A percentile compares a stretch with the other conserved stretches of the same genome.
phyloP scores from a whole-genome alignment of 2,329 filamentous ascomycete species.

The Alternaria gaisen region DNA sequence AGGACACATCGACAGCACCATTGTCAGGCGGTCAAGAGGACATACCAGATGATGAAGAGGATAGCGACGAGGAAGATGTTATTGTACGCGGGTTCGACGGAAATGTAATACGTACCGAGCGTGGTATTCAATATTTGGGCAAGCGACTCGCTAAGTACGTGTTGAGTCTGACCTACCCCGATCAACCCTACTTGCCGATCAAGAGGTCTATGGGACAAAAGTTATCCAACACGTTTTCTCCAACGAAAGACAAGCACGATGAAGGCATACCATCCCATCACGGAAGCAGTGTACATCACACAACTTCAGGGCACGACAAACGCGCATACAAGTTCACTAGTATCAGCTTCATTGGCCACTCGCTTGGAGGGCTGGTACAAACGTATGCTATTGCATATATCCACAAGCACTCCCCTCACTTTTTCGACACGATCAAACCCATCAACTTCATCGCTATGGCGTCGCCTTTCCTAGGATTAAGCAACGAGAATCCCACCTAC shows the following conservation, averaged over 20 bases:
- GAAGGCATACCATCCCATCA: slow-evolving; percentile 64
- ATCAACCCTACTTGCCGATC: slow-evolving; percentile 83
- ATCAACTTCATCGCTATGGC: slow-evolving; percentile 91
- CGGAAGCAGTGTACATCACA: slow-evolving; percentile 67
- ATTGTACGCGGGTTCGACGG: slow-evolving; percentile 89
- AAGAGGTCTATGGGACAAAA: slow-evolving; percentile 63
- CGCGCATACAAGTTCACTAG: slow-evolving; percentile 85
- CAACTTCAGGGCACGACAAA: slow-evolving; percentile 55
- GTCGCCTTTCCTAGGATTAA: slow-evolving; percentile 87
- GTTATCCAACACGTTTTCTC: slow-evolving; percentile 58
- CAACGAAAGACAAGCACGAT: slow-evolving; percentile 52
- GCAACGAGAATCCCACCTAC: slow-evolving; percentile 97
- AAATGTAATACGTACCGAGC: slow-evolving; percentile 90
- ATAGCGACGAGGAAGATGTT: slow-evolving; percentile 81
- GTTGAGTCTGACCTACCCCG: slow-evolving; percentile 88
- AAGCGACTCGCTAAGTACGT: slow-evolving; percentile 94
- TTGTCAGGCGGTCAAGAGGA: slow-evolving; percentile 61
- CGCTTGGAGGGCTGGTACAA: slow-evolving; percentile 87
- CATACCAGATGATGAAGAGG: slow-evolving; percentile 55
- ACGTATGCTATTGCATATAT: slow-evolving; percentile 97
- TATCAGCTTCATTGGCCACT: slow-evolving; percentile 95
- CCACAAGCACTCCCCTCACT: slow-evolving; percentile 90
- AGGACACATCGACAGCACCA: slow-evolving; percentile 54
- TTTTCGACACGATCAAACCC: slow-evolving; percentile 85
- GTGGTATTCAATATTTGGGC: slow-evolving; percentile 95